Base-by-base conservation (phyloP, 2,329 filamentous ascomycete species). In the Cladorrhinum sp. region DNA sequence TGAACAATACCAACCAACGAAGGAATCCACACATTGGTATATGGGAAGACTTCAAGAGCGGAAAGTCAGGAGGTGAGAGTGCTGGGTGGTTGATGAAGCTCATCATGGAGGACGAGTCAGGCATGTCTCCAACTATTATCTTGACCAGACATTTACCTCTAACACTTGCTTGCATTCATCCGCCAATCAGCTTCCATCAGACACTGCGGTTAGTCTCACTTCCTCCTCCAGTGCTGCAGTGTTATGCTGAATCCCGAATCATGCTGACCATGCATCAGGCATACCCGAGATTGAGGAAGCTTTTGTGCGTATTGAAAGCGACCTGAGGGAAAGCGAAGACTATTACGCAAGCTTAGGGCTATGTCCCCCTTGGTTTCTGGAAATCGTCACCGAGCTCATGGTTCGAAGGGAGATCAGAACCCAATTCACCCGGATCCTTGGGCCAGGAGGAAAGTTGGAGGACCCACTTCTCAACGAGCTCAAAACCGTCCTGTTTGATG, bases 401-500 rank as follows among this genome's bases (percentile, higher is more conserved):
- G 59, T 59, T 18, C 50, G 61, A 16, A 20, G 30, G 8, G 12
- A 36, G n/a, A 46, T 63, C 21, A 57, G 55, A n/a, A 51, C 21
- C 8, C 53, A 30, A 36, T 63, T 65, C 48, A 24, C 14, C 10
- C 3, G 39, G 8, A 18, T 21, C 5, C 48, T 63, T 12, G 39
- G 33, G 10, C 26, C 9, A 4, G 26, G 9, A 28, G 46, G 30
- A 2, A 59, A 59, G 48, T 16, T 62, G 39, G 33, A 58, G 18
- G 18, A 8, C 16, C 9, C 28, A 2, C 30, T 55, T 14, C 24
- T 62, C 0, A 5, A 24, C 2, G 20, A 54, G 1, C 42, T 66
- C 16, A 46, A 62, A 18, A 50, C 30, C 2, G 54, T 53, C 10
- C 23, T 66, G n/a, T 66, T 66, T n/a, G 57, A 62, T 16, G 42